Conservation (phyloP, 495 filamentous ascomycete species). For the Lasiosphaeria ovina region DNA sequence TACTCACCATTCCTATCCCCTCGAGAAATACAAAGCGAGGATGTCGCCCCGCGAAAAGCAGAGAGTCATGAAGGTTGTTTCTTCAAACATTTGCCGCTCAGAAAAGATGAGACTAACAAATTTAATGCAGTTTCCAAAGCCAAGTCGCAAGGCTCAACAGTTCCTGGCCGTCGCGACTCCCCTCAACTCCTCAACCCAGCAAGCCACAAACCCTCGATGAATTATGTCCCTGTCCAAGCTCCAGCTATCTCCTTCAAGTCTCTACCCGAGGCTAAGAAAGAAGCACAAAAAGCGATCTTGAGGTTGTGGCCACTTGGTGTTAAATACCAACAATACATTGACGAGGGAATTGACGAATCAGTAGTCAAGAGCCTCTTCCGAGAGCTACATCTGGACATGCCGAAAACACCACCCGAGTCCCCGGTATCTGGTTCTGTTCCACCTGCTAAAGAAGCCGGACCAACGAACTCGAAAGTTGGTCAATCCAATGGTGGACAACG, state of each 20-base stretch:
- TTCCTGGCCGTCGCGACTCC: too few relatives aligned
- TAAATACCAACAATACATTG: slow-evolving; percentile 63
- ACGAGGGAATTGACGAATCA: slow-evolving; percentile 66
- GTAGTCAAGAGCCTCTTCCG: slow-evolving; percentile 63
- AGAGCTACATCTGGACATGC: slow-evolving; percentile 58
- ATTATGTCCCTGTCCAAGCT: background rate
- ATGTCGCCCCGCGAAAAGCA: slow-evolving; percentile 9
- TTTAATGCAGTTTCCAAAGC: too few relatives aligned
- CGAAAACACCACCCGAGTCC: slow-evolving; percentile 20
- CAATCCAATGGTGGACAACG: background rate
- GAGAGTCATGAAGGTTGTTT: background rate
- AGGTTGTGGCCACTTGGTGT: slow-evolving; percentile 63
- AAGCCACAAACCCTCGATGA: background rate
- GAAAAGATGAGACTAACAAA: background rate
- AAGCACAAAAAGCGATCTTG: slow-evolving; percentile 67
- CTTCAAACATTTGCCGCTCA: background rate
- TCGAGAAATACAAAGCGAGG: slow-evolving; percentile 37
- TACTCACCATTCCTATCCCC: slow-evolving; percentile 55
- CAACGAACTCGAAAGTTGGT: slow-evolving; percentile 3
- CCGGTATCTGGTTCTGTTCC: background rate
- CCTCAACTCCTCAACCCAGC: background rate
- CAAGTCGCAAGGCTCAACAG: too few relatives aligned
- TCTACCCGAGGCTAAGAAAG: slow-evolving; percentile 55
- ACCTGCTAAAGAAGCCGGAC: background rate
- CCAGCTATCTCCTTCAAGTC: slow-evolving; percentile 23